Evolutionary conservation across 2,329 filamentous ascomycete species (phyloP).

Genomic region (Botrytis cinerea): DNA sequence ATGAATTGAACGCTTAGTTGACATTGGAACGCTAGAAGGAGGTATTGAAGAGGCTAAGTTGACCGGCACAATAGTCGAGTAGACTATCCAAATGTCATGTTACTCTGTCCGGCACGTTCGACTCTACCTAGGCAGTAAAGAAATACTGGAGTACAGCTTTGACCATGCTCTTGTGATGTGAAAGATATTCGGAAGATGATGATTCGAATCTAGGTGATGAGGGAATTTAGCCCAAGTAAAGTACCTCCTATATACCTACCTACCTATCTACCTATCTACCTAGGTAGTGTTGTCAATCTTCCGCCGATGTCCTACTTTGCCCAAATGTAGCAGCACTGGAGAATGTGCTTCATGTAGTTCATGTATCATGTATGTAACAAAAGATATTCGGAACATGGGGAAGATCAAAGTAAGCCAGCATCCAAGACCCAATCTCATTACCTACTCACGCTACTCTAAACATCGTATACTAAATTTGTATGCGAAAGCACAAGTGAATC

Average conservation of each 20-base stretch:
- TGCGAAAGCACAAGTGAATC: background rate
- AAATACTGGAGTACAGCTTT: background rate
- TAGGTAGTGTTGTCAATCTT: background rate
- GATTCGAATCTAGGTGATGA: background rate
- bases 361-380: background rate
- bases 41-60: background rate
- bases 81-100: background rate
- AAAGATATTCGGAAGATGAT: constrained; percentile 3
- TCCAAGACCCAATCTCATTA: background rate
- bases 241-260: background rate
- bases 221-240: background rate
- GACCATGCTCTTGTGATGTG: constrained; percentile 3
- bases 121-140: background rate
- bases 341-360: background rate
- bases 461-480: background rate
- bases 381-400: background rate
- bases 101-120: background rate
- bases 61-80: background rate
- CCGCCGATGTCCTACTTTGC: background rate
- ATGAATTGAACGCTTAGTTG: background rate
- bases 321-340: background rate
- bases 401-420: background rate
- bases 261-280: no score
- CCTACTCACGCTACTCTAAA: no score
- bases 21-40: background rate